A percentile compares a stretch with the other conserved stretches of the same genome.
These are phyloP conservation scores for Begonia loranthoides DNA, from an alignment of 306 rosid genomes.

Conservation along the genomic window DNA sequence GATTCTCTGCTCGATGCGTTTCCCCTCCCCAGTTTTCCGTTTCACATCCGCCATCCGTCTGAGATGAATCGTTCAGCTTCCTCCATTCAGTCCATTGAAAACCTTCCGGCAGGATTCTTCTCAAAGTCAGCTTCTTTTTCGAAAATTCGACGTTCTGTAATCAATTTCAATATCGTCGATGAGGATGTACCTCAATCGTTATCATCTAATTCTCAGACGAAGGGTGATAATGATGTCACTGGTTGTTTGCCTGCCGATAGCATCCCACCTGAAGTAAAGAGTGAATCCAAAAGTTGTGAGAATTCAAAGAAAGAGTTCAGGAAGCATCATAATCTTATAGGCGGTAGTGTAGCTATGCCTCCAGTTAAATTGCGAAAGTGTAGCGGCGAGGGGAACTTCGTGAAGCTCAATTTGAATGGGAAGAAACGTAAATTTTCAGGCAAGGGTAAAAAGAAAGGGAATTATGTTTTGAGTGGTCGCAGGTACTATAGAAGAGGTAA, in stretches of 20 bases:
- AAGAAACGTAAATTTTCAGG: slow-evolving; percentile 41
- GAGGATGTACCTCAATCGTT: slow-evolving; percentile 13
- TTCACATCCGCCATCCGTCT: slow-evolving; percentile 48
- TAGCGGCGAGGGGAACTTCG: slow-evolving; percentile 61
- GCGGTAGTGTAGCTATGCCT: slow-evolving; percentile 36
- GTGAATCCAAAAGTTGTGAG: slow-evolving; percentile 2
- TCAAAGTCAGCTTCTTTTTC: slow-evolving; percentile 50
- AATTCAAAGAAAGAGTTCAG: slow-evolving; percentile 9
- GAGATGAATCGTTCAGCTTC: slow-evolving; percentile 16
- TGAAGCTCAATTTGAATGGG: slow-evolving; percentile 47
- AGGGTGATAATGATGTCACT: slow-evolving; percentile 3
- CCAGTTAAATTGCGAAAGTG: slow-evolving; percentile 28
- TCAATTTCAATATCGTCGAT: slow-evolving; percentile 21
- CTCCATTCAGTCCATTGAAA: slow-evolving; percentile 27
- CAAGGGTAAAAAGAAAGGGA: slow-evolving; percentile 23
- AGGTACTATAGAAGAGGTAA: slow-evolving; percentile 25
- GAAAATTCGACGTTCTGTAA: slow-evolving; percentile 30
- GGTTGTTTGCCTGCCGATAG: slow-evolving; percentile 5
- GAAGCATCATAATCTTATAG: slow-evolving; percentile 45
- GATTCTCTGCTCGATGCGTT: slow-evolving; percentile 13
- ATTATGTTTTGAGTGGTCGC: slow-evolving; percentile 16
- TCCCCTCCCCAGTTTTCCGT: slow-evolving; percentile 34
- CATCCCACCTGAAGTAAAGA: slow-evolving; percentile 10
- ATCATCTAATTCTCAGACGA: neutral
- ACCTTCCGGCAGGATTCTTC: slow-evolving; percentile 48